Percentiles rank a stretch among this genome's conserved stretches.
Conservation (phyloP, 1,139 yeast species). For the Lodderomyces elongisporus region DNA sequence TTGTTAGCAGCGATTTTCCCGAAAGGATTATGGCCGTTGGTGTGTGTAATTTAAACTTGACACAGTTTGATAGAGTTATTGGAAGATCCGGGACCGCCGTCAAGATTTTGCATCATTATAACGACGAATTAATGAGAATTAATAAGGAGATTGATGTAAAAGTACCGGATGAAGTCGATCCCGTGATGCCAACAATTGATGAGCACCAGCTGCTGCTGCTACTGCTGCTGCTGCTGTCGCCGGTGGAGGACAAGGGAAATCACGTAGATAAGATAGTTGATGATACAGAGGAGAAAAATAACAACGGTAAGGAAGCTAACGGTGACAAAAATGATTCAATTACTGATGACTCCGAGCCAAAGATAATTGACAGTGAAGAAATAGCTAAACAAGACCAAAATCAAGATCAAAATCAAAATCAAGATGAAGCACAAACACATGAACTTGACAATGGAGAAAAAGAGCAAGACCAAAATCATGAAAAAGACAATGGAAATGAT, state of each 20-base stretch:
- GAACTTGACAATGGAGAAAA: conserved; percentile 7
- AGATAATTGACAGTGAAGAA: no score
- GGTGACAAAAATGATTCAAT: conserved; percentile 4
- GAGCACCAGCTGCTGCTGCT: conserved; percentile 11
- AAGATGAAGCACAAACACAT: conserved; percentile 1
- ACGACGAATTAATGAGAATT: conserved; percentile 49
- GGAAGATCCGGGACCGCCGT: conserved; percentile 70
- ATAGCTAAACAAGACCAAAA: no score
- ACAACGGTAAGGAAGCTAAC: no score
- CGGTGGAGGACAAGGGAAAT: conserved; percentile 20
- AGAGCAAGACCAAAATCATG: not conserved
- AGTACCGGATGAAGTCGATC: conserved; percentile 28
- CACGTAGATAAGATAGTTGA: conserved; percentile 27
- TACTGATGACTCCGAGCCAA: no score
- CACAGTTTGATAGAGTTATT: conserved; percentile 35
- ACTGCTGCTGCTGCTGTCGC: not conserved
- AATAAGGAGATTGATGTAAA: conserved; percentile 45
- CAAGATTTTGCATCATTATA: conserved; percentile 47
- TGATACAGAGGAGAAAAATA: conserved; percentile 20
- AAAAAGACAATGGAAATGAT: conserved; percentile 18
- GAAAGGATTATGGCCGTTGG: conserved; percentile 75
- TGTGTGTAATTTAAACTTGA: conserved; percentile 49
- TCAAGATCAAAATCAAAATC: no score
- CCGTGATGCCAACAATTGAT: conserved; percentile 18
- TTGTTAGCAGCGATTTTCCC: conserved; percentile 60